These are phyloP conservation scores for Dentipellis fragilis DNA, from an alignment of 768 basidiomycete species.

Conservation along the genomic window DNA sequence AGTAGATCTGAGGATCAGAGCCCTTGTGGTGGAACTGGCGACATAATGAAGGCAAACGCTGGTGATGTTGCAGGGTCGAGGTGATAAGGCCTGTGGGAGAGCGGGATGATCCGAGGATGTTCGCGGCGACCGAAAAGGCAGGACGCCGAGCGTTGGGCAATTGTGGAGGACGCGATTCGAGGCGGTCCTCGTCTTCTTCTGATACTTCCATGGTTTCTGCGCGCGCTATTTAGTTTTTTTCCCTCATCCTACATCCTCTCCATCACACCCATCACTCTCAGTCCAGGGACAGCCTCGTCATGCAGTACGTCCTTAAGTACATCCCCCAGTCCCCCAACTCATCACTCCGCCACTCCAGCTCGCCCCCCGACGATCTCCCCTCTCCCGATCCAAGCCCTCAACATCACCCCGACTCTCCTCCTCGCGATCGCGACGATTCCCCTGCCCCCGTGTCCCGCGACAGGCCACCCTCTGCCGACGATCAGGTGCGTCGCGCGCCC, in stretches of 20 bases:
- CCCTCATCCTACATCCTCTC: constrained; percentile 9
- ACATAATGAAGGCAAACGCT: not conserved
- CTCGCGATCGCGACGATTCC: not conserved
- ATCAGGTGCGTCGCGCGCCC: no score
- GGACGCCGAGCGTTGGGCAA: not conserved
- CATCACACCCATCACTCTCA: constrained; percentile 7
- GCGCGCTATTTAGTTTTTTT: constrained; percentile 10
- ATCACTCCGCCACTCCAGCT: not conserved
- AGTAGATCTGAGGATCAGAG: not conserved
- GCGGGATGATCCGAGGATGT: not conserved
- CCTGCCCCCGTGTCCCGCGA: no score
- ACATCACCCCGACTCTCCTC: not conserved
- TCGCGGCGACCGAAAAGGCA: not conserved
- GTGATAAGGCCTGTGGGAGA: not conserved
- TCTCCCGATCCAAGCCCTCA: not conserved
- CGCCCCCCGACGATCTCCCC: not conserved
- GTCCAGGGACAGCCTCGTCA: constrained; percentile 7
- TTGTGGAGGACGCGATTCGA: no score
- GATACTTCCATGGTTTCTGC: constrained; percentile 13
- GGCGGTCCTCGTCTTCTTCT: constrained; percentile 1
- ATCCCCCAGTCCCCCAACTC: constrained; percentile 1
- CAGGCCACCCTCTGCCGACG: not conserved
- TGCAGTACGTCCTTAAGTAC: constrained; percentile 14
- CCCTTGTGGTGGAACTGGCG: not conserved
- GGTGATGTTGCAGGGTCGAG: not conserved